Conservation (phyloP, 1,284 basidiomycete species). For the Laetiporus sulphureus region DNA sequence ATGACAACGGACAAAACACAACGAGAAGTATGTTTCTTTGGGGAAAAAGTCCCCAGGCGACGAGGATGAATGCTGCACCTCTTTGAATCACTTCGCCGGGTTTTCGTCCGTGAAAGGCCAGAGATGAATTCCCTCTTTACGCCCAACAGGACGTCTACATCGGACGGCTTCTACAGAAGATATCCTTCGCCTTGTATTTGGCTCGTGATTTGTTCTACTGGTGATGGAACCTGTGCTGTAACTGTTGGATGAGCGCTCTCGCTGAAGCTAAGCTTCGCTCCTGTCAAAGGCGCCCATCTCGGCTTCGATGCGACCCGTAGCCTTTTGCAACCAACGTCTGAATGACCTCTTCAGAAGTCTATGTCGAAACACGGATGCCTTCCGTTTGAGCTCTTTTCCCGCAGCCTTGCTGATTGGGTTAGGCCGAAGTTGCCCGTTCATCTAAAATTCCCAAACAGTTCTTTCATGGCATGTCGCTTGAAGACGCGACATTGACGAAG, state of each 20-base stretch:
- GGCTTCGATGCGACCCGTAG: slow-evolving; percentile 45
- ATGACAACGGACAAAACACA: no score
- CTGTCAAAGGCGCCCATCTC: slow-evolving; percentile 54
- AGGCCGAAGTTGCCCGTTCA: no score
- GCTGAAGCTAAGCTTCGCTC: slow-evolving; percentile 42
- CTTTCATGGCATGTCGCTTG: no score
- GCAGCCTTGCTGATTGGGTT: slow-evolving; percentile 26
- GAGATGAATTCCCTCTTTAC: no score
- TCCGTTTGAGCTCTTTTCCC: slow-evolving; percentile 12
- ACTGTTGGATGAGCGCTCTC: slow-evolving; percentile 30
- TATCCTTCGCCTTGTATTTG: slow-evolving; percentile 19
- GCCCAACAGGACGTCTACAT: no score
- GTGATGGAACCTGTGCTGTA: slow-evolving; percentile 10
- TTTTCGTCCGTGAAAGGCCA: slow-evolving; percentile 56
- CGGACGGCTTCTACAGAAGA: no score
- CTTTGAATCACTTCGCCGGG: slow-evolving; percentile 55
- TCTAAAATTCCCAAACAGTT: no score
- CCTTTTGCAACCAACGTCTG: slow-evolving; percentile 36
- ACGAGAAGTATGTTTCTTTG: no score
- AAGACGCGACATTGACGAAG: no score
- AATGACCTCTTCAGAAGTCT: slow-evolving; percentile 30
- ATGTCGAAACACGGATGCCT: slow-evolving; percentile 11
- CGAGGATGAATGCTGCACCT: slow-evolving; percentile 36
- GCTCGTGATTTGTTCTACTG: slow-evolving; percentile 9
- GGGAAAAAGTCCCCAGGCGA: slow-evolving; percentile 11